phyloP scores from a whole-genome alignment of 2,329 filamentous ascomycete species.

The Fusarium pseudoanthophilum region DNA sequence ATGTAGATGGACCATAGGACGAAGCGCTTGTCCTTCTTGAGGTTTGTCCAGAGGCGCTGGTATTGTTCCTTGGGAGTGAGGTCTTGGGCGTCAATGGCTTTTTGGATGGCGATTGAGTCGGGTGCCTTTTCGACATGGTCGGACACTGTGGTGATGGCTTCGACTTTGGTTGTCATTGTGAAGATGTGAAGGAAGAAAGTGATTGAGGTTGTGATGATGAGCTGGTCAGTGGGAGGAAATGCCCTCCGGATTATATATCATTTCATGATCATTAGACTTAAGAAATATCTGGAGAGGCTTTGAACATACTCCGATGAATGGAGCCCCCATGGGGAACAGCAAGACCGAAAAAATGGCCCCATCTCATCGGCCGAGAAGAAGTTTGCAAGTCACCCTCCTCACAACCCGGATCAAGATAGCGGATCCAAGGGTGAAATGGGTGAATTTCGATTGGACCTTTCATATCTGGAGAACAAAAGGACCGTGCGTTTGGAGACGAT shows the following conservation, averaged over 20 bases:
- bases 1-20: constrained; percentile 46
- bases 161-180: constrained; percentile 7
- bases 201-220: not conserved
- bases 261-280: rapidly evolving
- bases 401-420: not conserved
- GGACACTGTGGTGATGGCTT: constrained; percentile 1
- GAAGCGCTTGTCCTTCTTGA: constrained; percentile 44
- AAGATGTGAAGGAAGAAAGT: not conserved
- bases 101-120: constrained; percentile 3
- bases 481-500: not conserved
- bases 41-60: constrained; percentile 42
- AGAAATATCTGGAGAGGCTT: not conserved
- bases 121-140: constrained; percentile 15
- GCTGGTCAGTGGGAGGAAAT: rapidly evolving
- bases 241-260: not conserved
- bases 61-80: constrained; percentile 44
- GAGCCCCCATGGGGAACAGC: constrained; percentile 7
- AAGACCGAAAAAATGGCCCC: not conserved
- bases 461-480: not conserved
- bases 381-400: not conserved
- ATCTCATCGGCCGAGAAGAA: not conserved
- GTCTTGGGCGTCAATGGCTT: constrained; percentile 27
- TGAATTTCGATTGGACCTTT: constrained; percentile 27
- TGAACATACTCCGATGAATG: not conserved
- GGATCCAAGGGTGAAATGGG: not conserved